phyloP scores from a whole-genome alignment of 495 filamentous ascomycete genomes.

The Tuber aestivum region DNA sequence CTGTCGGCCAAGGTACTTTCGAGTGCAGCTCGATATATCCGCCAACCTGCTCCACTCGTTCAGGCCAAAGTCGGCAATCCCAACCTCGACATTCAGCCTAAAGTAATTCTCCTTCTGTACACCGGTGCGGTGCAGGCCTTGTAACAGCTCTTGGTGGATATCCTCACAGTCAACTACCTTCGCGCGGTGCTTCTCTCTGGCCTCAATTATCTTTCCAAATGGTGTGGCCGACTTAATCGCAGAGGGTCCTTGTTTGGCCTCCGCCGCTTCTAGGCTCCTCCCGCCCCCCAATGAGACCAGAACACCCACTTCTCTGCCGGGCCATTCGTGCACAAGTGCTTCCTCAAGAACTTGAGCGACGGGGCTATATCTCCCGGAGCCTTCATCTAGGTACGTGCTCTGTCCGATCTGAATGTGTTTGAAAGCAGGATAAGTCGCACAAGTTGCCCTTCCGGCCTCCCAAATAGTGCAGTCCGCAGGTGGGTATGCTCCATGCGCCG shows the following conservation, averaged over 20 bases:
- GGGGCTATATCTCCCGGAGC: constrained; percentile 85
- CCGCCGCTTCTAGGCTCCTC: constrained; percentile 56
- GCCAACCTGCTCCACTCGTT: constrained; percentile 92
- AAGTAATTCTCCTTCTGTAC: constrained; percentile 89
- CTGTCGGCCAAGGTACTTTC: constrained; percentile 65
- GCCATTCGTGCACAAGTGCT: constrained; percentile 89
- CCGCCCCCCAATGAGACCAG: constrained; percentile 91
- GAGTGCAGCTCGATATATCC: constrained; percentile 87
- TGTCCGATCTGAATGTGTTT: constrained; percentile 94
- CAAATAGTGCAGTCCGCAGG: constrained; percentile 89
- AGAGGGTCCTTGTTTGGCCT: constrained; percentile 16
- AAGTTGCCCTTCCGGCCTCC: constrained; percentile 91
- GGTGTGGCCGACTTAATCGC: constrained; percentile 47
- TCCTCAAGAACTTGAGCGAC: constrained; percentile 81
- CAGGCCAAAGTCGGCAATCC: constrained; percentile 95
- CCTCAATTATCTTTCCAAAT: constrained; percentile 86
- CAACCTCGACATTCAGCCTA: constrained; percentile 91
- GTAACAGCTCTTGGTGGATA: constrained; percentile 78
- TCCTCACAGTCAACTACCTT: constrained; percentile 94
- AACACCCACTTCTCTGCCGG: constrained; percentile 82
- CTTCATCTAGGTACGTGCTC: constrained; percentile 88
- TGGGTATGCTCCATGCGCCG: constrained; percentile 75
- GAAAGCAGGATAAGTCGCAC: constrained; percentile 84
- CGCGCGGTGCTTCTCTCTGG: constrained; percentile 68
- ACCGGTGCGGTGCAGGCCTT: constrained; percentile 66